These are phyloP conservation scores for Curvularia sp. DNA, from an alignment of 2,329 filamentous ascomycete species.

Conservation along the genomic window DNA sequence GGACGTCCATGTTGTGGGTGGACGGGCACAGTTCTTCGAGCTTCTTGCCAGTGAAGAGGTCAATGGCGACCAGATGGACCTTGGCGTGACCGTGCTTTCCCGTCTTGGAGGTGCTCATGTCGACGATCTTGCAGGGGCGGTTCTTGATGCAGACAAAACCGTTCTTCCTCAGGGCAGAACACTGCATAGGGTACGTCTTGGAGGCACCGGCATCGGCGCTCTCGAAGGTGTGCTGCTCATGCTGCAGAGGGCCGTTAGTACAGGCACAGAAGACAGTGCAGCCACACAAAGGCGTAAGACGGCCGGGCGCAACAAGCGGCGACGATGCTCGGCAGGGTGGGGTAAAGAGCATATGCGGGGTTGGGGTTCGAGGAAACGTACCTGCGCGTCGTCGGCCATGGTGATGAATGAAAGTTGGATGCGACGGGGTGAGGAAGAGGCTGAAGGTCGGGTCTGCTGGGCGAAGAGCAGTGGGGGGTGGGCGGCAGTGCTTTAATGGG, in stretches of 20 bases:
- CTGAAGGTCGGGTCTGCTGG: slow-evolving; percentile 35
- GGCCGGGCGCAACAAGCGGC: slow-evolving; percentile 44
- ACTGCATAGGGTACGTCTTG: slow-evolving; percentile 95
- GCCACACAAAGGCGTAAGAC: slow-evolving; percentile 17
- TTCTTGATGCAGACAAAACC: slow-evolving; percentile 98
- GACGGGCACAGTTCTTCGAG: slow-evolving; percentile 98
- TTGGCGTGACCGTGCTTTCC: slow-evolving; percentile 99
- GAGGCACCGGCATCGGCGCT: slow-evolving; percentile 96
- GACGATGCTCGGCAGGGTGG: slow-evolving; percentile 48
- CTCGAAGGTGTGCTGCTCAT: slow-evolving; percentile 79
- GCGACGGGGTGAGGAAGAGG: slow-evolving; percentile 45
- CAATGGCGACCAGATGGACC: slow-evolving; percentile 96
- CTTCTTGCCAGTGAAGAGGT: slow-evolving; percentile 99
- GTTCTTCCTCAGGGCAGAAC: slow-evolving; percentile 99
- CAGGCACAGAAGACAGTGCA: slow-evolving; percentile 2
- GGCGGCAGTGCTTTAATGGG: slow-evolving; percentile 35
- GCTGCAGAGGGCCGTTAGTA: slow-evolving; percentile 49
- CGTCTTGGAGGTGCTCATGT: slow-evolving; percentile 99
- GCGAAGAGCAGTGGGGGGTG: slow-evolving; percentile 38
- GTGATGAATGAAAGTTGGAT: slow-evolving; percentile 56
- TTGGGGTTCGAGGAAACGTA: slow-evolving; percentile 53
- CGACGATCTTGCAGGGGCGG: slow-evolving; percentile 99
- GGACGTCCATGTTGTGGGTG: slow-evolving; percentile 97
- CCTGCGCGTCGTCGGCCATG: slow-evolving; percentile 70
- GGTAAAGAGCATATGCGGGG: slow-evolving; percentile 43